A percentile compares a stretch with the other conserved stretches of the same genome.
Evolutionary conservation across 257 asterid species (phyloP).

Genomic region (Ocimum tenuiflorum): DNA sequence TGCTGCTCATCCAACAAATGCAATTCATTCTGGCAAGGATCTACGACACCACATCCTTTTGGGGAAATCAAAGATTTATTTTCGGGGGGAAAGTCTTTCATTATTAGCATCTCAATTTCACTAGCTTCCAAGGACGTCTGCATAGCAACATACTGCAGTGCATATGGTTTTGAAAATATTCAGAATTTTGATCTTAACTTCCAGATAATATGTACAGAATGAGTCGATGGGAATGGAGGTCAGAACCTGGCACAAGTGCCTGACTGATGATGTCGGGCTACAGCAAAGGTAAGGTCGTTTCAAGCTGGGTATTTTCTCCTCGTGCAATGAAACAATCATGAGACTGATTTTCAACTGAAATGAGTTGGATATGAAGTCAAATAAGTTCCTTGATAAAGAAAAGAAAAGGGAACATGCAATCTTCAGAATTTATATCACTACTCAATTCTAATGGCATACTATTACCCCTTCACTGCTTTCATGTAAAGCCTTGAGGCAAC

Average conservation of each 20-base stretch:
- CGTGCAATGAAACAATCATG: constrained; percentile 53
- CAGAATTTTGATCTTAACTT: not conserved
- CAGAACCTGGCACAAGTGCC: constrained; percentile 65
- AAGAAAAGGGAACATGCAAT: not conserved
- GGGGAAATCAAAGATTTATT: constrained; percentile 26
- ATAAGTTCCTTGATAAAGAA: constrained; percentile 10
- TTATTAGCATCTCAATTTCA: constrained; percentile 57
- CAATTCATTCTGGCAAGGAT: constrained; percentile 40
- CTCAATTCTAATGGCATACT: not conserved
- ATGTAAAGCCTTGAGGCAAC: constrained; percentile 44
- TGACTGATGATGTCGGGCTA: constrained; percentile 51
- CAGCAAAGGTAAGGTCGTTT: constrained; percentile 78
- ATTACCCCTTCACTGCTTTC: constrained; percentile 53
- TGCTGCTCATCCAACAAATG: constrained; percentile 46
- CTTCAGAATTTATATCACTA: constrained; percentile 20
- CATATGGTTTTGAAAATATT: constrained; percentile 11
- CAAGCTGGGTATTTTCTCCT: constrained; percentile 66
- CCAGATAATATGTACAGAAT: constrained; percentile 1
- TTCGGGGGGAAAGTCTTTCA: constrained; percentile 31
- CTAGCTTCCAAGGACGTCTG: constrained; percentile 64
- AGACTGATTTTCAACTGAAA: constrained; percentile 60
- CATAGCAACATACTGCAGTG: constrained; percentile 72
- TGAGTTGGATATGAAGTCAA: constrained; percentile 15
- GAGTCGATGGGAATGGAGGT: constrained; percentile 11
- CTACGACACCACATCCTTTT: constrained; percentile 23